Evolutionary conservation across 148 eudicot genomes (phyloP).

Genomic region (Fallopia convolvulus): DNA sequence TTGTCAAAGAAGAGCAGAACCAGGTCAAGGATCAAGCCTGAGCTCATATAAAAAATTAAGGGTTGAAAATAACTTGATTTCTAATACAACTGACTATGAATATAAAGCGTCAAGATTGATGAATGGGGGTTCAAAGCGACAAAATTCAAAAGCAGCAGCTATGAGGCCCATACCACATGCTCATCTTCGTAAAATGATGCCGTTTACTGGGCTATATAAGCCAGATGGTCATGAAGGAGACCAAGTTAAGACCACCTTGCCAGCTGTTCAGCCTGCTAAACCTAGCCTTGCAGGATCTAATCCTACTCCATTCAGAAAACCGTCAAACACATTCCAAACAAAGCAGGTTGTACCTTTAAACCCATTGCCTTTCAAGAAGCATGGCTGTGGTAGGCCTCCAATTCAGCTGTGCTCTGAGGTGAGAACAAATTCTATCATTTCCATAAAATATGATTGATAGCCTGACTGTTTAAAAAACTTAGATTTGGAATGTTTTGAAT

Average conservation of each 20-base stretch:
- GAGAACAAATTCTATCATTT: not conserved
- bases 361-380: constrained; percentile 91
- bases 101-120: constrained; percentile 23
- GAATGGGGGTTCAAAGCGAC: constrained; percentile 40
- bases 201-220: constrained; percentile 57
- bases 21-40: constrained; percentile 31
- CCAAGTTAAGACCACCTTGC: constrained; percentile 45
- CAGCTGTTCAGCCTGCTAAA: constrained; percentile 41
- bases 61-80: constrained; percentile 17
- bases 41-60: constrained; percentile 22
- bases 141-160: constrained; percentile 56
- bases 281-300: constrained; percentile 37
- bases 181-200: constrained; percentile 69
- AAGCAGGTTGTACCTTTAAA: constrained; percentile 87
- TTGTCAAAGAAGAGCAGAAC: constrained; percentile 40
- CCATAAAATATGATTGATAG: not conserved
- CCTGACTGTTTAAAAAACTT: not conserved
- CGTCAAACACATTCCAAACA: constrained; percentile 53
- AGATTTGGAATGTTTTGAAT: not conserved
- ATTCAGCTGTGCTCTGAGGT: constrained; percentile 91
- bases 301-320: constrained; percentile 53
- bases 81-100: constrained; percentile 25
- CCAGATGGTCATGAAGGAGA: constrained; percentile 52
- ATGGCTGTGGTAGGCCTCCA: constrained; percentile 84
- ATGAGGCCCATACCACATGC: constrained; percentile 86